These are phyloP conservation scores for Dillenia turbinata DNA, from an alignment of 164 flowering plant genomes.

Conservation along the genomic window DNA sequence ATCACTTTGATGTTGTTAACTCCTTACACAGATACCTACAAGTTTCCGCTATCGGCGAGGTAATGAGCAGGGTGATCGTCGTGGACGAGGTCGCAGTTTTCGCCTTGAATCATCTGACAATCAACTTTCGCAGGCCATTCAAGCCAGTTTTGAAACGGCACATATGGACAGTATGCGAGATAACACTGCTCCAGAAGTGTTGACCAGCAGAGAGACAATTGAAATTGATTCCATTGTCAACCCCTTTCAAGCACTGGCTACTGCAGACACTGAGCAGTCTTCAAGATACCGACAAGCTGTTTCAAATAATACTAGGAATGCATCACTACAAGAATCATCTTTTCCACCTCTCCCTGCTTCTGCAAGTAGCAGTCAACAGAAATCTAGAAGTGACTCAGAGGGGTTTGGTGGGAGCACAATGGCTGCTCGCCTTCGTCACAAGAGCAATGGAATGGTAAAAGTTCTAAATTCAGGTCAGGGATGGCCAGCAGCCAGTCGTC, in stretches of 20 bases:
- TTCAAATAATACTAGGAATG: conserved; percentile 35
- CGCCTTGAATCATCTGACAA: conserved; percentile 45
- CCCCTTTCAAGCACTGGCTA: conserved; percentile 50
- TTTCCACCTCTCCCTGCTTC: conserved; percentile 74
- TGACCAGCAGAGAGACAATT: conserved; percentile 25
- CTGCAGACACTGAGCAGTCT: conserved; percentile 50
- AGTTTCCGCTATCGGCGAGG: conserved; percentile 70
- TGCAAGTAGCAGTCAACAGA: conserved; percentile 34
- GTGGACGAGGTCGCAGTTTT: conserved; percentile 58
- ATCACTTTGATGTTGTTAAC: no score
- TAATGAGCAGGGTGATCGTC: conserved; percentile 54
- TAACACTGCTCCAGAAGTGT: conserved; percentile 19
- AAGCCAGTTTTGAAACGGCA: conserved; percentile 60
- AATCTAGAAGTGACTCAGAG: conserved; percentile 23
- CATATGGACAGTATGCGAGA: conserved; percentile 23
- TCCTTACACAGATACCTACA: conserved; percentile 67
- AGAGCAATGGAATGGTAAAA: conserved; percentile 30
- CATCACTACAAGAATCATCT: conserved; percentile 54
- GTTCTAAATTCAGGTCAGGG: conserved; percentile 33
- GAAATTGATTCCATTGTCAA: conserved; percentile 39
- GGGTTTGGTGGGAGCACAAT: conserved; percentile 38
- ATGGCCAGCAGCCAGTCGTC: conserved; percentile 32
- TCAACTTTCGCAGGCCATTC: conserved; percentile 64
- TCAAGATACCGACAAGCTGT: conserved; percentile 78
- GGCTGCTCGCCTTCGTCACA: conserved; percentile 67